These are phyloP conservation scores for Lonicera japonica DNA, from an alignment of 129 eudicot species.

Conservation along the genomic window DNA sequence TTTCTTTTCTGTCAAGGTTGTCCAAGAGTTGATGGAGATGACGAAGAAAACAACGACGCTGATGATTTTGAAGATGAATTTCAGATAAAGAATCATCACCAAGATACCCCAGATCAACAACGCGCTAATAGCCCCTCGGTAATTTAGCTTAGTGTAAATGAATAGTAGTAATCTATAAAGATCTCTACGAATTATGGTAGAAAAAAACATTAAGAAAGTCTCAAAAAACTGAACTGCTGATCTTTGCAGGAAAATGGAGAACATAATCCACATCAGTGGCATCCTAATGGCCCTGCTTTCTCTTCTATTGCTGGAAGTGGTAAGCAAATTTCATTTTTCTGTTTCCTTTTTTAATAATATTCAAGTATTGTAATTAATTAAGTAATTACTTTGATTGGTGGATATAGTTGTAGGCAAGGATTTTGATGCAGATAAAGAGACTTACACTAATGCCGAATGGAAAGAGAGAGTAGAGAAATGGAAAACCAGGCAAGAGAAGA, in stretches of 20 bases:
- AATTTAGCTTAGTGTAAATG: background rate
- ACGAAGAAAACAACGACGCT: constrained; percentile 60
- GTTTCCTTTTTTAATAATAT: background rate
- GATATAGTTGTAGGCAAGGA: constrained; percentile 67
- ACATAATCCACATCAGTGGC: constrained; percentile 36
- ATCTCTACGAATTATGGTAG: background rate
- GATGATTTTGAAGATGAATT: constrained; percentile 87
- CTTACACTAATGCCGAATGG: constrained; percentile 59
- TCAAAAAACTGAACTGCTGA: background rate
- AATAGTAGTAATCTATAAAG: background rate
- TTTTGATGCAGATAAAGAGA: constrained; percentile 70
- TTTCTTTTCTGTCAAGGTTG: no score
- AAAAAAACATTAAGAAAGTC: background rate
- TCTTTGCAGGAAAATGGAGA: constrained; percentile 62
- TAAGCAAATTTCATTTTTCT: constrained; percentile 15
- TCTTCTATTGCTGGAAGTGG: constrained; percentile 89
- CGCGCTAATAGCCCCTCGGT: constrained; percentile 31
- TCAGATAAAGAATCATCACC: constrained; percentile 50
- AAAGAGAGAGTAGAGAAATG: constrained; percentile 94
- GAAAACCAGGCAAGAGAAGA: constrained; percentile 90
- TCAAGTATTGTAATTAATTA: background rate
- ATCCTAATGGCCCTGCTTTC: constrained; percentile 54
- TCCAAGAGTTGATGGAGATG: constrained; percentile 84
- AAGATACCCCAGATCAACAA: constrained; percentile 28
- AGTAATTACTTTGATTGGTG: constrained; percentile 1